Conservation (phyloP, 2,329 filamentous ascomycete species). For the Cladosporium sphaerospermum region DNA sequence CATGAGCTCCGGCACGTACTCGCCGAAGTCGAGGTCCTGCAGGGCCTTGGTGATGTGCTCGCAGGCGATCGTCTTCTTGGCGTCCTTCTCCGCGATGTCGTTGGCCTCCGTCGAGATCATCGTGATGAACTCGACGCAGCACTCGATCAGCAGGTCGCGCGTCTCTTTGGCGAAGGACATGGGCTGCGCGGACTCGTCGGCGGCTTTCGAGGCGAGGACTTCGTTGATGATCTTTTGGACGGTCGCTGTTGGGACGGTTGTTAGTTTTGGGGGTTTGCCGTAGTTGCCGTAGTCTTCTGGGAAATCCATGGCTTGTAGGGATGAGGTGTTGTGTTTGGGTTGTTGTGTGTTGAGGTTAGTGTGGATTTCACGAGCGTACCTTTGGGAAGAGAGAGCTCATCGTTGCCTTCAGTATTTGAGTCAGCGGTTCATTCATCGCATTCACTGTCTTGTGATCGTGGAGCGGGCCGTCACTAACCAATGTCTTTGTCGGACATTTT, state of each 20-base stretch:
- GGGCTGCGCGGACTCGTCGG: conserved; percentile 12
- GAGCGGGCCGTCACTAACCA: conserved; percentile 18
- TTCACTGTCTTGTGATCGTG: not conserved
- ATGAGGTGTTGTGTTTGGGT: not conserved
- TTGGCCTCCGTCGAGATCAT: conserved; percentile 98
- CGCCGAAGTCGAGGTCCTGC: conserved; percentile 83
- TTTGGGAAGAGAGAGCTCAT: conserved; percentile 55
- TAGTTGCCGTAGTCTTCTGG: not conserved
- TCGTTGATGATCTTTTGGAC: conserved; percentile 85
- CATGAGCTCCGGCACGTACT: conserved; percentile 83
- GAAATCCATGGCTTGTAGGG: not conserved
- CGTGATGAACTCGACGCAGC: conserved; percentile 98
- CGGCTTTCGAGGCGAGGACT: conserved; percentile 65
- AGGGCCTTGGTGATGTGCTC: conserved; percentile 96
- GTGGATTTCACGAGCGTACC: conserved; percentile 28
- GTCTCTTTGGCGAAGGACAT: conserved; percentile 92
- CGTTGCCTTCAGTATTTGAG: conserved; percentile 36
- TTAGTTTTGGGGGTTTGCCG: not conserved
- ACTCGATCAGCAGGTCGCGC: conserved; percentile 91
- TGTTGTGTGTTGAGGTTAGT: not conserved
- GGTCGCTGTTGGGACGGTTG: conserved; percentile 44
- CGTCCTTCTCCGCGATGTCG: conserved; percentile 96
- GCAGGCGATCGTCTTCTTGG: conserved; percentile 97
- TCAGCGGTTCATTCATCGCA: not conserved
- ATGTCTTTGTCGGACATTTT: conserved; percentile 52